Conservation (phyloP, 805 yeast species). For the Metschnikowia cubensis region DNA sequence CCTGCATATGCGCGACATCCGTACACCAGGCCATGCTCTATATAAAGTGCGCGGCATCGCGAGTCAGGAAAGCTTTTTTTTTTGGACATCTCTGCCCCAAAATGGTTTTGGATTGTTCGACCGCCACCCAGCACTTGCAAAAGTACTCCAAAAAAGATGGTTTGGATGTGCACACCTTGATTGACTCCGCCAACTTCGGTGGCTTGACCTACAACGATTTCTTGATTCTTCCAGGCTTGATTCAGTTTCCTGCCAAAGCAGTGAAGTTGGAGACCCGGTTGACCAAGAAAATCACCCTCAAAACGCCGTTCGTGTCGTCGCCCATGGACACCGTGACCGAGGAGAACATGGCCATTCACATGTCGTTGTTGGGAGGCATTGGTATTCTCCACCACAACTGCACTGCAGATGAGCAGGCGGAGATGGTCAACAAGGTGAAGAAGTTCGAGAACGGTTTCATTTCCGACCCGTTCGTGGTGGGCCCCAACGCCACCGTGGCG, state of each 20-base stretch:
- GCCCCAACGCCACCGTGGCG: constrained; percentile 73
- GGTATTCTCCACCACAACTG: constrained; percentile 99
- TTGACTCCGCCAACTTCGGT: constrained; percentile 89
- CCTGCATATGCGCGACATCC: neutral
- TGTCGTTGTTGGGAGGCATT: constrained; percentile 98
- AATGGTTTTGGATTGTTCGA: constrained; percentile 41
- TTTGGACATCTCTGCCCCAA: constrained; percentile 41
- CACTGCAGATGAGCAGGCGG: constrained; percentile 95
- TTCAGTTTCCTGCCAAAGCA: constrained; percentile 74
- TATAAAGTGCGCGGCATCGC: constrained; percentile 9
- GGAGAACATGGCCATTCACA: constrained; percentile 93
- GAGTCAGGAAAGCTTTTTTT: constrained; percentile 20
- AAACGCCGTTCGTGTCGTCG: constrained; percentile 93
- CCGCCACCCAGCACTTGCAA: constrained; percentile 66
- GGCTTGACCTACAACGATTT: constrained; percentile 98
- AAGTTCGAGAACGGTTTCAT: constrained; percentile 97
- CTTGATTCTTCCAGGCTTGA: constrained; percentile 91
- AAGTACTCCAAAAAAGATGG: constrained; percentile 78
- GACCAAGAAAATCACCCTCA: constrained; percentile 87
- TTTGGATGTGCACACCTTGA: constrained; percentile 71
- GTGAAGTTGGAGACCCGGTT: constrained; percentile 81
- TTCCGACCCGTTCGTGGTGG: constrained; percentile 84
- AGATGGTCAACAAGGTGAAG: constrained; percentile 95
- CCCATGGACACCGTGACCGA: constrained; percentile 99
- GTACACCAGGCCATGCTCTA: no score